Base-by-base conservation (phyloP, 148 eudicot species). In the Cornus florida region DNA sequence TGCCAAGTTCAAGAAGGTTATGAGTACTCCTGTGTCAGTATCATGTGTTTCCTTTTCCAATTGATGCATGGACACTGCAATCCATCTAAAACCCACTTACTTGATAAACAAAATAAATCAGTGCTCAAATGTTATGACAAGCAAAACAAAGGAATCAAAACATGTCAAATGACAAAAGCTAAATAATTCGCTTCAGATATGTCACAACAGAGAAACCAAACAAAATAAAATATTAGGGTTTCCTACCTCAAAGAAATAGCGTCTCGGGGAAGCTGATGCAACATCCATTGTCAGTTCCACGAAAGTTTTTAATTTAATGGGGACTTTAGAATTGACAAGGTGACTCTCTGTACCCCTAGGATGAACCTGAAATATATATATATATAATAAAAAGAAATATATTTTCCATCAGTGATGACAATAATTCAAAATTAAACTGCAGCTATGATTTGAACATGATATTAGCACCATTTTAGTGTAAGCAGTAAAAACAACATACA, bases 251-350 rank as follows among this genome's bases (percentile, higher is more conserved):
- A 95, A 95, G 82, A 95, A 89, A 83, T 93, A 93, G 67, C 97
- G 91, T 60, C 96, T 86, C 46, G 98, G 98, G 72, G 98, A 95
- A 85, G 97, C 98, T 77, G 98, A 95, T 67, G 91, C 87, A 84
- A 95, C 74, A 85, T 95, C 98, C 98, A 95, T 91, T 19, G 97
- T 81, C 78, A 87, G 81, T 80, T 90, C 98, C 83, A 95, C 93
- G 82, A 89, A 95, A 14, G 88, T 82, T 85, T 84, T 91, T 83
- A 95, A 79, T 73, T 78, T 88, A 79, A 90, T 82, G 70, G 94
- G 93, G 75, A 76, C 56, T 20, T 75, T 72, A 23, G 75, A 73
- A 79, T 67, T 81, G 70, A 46, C 70, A 48, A 64, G 38, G 39
- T 59, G 60, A 71, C 53, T 78, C 64, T 81, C 83, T 33, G 72